Evolutionary conservation across 176 grass and related monocot genomes (phyloP).

Genomic region (Juncus effusus): DNA sequence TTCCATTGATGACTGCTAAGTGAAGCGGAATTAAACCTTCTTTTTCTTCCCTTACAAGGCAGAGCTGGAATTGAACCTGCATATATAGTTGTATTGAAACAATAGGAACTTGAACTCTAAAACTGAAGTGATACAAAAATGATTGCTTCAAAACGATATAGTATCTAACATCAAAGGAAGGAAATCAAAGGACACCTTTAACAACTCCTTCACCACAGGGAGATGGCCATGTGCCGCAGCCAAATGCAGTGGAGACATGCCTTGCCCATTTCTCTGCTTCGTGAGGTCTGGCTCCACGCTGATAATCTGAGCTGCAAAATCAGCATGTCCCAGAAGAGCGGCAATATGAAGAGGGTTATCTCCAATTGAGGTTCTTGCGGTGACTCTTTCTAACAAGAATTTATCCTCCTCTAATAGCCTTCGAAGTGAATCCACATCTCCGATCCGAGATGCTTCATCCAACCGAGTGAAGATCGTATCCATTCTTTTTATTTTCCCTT

Average conservation of each 20-base stretch:
- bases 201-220: neutral
- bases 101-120: too few species aligned
- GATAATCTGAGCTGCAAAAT: slow-evolving; percentile 16
- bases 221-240: slow-evolving; percentile 18
- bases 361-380: neutral
- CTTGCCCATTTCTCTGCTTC: neutral
- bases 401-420: neutral
- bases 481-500: neutral
- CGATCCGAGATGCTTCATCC: neutral
- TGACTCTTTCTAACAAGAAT: neutral
- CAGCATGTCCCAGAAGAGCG: slow-evolving; percentile 10
- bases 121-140: too few species aligned
- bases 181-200: neutral
- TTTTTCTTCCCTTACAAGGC: neutral
- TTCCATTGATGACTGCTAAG: slow-evolving; percentile 6
- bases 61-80: neutral
- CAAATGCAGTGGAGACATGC: slow-evolving; percentile 15
- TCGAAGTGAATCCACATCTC: neutral
- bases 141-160: too few species aligned
- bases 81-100: too few species aligned
- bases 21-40: slow-evolving; percentile 12
- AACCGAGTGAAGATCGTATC: neutral
- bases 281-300: neutral
- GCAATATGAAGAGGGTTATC: slow-evolving; percentile 25
- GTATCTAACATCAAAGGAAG: too few species aligned